Percentiles rank a stretch among this genome's conserved stretches.
Conservation (phyloP, 768 basidiomycete species). For the Calvatia gigantea region DNA sequence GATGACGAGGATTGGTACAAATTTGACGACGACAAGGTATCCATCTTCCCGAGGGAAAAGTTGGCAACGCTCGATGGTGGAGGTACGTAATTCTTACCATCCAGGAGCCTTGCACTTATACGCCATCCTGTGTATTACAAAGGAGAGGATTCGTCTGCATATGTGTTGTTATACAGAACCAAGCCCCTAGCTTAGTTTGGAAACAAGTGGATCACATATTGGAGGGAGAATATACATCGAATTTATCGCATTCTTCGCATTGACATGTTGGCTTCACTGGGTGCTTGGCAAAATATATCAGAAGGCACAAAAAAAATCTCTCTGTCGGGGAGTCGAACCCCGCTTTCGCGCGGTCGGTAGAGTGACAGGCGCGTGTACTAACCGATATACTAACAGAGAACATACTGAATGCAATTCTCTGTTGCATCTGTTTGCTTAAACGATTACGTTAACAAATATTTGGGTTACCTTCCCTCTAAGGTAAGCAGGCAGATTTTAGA, state of each 20-base stretch:
- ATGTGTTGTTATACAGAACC: slow-evolving; percentile 16
- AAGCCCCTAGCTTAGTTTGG: slow-evolving; percentile 5
- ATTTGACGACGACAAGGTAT: slow-evolving; percentile 95
- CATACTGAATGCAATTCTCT: not conserved
- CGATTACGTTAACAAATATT: too few relatives aligned
- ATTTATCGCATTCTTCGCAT: too few relatives aligned
- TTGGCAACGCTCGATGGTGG: slow-evolving; percentile 85
- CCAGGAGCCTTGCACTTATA: slow-evolving; percentile 87
- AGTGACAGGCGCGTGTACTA: slow-evolving; percentile 18
- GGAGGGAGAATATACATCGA: too few relatives aligned
- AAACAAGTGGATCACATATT: too few relatives aligned
- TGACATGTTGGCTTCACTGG: not conserved
- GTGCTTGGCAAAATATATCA: not conserved
- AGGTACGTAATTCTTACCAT: slow-evolving; percentile 30
- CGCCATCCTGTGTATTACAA: slow-evolving; percentile 62
- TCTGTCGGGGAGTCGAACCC: slow-evolving; percentile 19
- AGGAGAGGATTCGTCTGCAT: slow-evolving; percentile 35
- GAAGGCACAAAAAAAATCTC: slow-evolving; percentile 2
- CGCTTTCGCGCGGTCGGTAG: slow-evolving; percentile 14
- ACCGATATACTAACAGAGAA: slow-evolving; percentile 15
- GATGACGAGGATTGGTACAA: slow-evolving; percentile 91
- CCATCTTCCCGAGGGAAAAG: slow-evolving; percentile 82
- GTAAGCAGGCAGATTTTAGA: not conserved
- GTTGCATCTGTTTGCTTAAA: not conserved
- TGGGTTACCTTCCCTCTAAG: too few relatives aligned